These are phyloP conservation scores for Arabis alpina DNA, from an alignment of 345 rosid species.

Conservation along the genomic window DNA sequence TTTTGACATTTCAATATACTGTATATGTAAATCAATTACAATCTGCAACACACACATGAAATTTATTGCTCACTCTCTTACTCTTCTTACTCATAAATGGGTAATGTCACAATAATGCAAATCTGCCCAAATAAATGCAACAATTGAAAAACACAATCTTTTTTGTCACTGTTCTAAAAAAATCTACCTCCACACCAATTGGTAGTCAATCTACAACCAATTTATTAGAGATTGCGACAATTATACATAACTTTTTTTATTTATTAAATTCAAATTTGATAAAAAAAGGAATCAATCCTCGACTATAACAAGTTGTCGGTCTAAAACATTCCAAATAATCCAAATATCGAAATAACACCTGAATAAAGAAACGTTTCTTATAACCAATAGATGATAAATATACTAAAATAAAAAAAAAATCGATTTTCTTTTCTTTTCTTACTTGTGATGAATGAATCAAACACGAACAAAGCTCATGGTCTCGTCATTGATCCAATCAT, in stretches of 20 bases:
- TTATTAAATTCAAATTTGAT: conserved; percentile 1
- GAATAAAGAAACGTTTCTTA: conserved; percentile 21
- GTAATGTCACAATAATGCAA: conserved; percentile 32
- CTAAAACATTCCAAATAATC: conserved; percentile 30
- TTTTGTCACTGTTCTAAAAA: conserved; percentile 21
- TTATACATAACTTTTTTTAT: conserved; percentile 3
- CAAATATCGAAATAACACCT: conserved; percentile 9
- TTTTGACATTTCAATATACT: conserved; percentile 14
- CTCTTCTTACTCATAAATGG: conserved; percentile 28
- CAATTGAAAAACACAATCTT: conserved; percentile 18
- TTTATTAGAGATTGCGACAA: conserved; percentile 1
- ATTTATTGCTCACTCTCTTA: conserved; percentile 29
- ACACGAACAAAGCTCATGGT: conserved; percentile 41
- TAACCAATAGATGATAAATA: conserved; percentile 1
- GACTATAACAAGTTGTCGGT: conserved; percentile 16
- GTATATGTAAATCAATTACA: conserved; percentile 12
- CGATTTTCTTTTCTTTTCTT: conserved; percentile 1
- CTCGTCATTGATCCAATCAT: conserved; percentile 46
- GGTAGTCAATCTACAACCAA: conserved; percentile 23
- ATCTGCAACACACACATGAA: conserved; percentile 31
- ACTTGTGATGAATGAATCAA: conserved; percentile 25
- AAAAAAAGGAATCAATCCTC: not conserved
- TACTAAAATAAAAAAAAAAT: not conserved
- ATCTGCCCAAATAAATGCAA: conserved; percentile 38
- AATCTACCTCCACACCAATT: conserved; percentile 16